Evolutionary conservation across 306 rosid genomes (phyloP), one percentile per base, ranked within the genome.

Genomic region (Lupinus albus): DNA sequence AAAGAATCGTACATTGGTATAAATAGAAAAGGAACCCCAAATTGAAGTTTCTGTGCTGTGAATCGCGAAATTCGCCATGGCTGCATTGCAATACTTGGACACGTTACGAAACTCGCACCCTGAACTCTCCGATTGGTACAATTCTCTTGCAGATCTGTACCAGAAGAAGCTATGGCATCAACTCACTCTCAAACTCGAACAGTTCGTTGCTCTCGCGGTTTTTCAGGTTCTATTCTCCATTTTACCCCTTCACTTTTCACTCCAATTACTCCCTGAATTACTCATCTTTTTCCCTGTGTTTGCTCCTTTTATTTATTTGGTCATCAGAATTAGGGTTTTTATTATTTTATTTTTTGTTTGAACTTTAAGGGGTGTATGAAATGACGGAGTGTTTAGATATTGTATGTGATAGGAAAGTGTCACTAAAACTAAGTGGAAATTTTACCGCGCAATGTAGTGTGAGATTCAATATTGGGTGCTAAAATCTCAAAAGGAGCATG

Each of bases 101-200:
- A 70, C 96, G 30, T 86, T 89, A 44, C 91, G 99, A 71, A 88
- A 35, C 81, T 77, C 91, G 67, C 96, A 94, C 30, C 97, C 99
- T 4, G 99, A 94, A 74, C 97, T 88, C 11, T 42, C 78, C 1
- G 99, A 94, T 0, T 94, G 99, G 99, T 94, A 84, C 83, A 83
- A 87, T 78, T 82, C 99, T 9, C 92, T 94, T 0, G 96, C 88
- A 72, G 99, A 94, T 94, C 99, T 94, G 82, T 94, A 94, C 84
- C 85, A 94, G 91, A 88, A 81, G 87, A 91, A 94, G 89, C 95
- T 94, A 17, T 94, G 99, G 99, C 99, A 94, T 75, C 99, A 94
- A 82, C 97, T 94, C 60, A 94, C 99, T 38, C 95, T 84, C 77
- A 94, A 94, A 92, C 99, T 94, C 50, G 99, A 94, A 69, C 91